phyloP scores from a whole-genome alignment of 768 basidiomycete species.

The Rubroboletus satanas region DNA sequence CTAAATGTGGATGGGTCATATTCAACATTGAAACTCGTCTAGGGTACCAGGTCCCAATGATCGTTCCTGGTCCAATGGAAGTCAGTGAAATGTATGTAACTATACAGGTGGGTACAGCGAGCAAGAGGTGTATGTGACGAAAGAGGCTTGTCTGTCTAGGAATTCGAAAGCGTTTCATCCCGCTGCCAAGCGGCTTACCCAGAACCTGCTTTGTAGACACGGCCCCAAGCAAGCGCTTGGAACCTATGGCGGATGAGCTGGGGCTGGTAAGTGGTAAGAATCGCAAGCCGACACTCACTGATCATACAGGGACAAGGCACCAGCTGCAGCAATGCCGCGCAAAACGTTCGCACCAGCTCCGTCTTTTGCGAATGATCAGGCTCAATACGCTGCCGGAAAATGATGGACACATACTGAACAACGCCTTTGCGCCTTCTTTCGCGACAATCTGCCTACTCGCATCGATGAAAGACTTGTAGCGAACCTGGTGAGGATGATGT shows the following conservation, averaged over 20 bases:
- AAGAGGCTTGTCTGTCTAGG: neutral
- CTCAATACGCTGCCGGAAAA: neutral
- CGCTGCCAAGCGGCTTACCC: constrained; percentile 5
- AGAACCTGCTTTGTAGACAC: constrained; percentile 49
- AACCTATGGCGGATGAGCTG: constrained; percentile 27
- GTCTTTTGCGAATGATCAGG: constrained; percentile 36
- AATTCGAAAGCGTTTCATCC: neutral
- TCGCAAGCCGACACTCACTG: constrained; percentile 31
- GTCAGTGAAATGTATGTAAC: neutral
- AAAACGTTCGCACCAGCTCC: constrained; percentile 56
- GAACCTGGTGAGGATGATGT: constrained; percentile 22
- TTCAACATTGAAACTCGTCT: neutral
- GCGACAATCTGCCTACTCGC: constrained; percentile 38
- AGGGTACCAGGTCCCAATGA: neutral
- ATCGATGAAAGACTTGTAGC: constrained; percentile 39
- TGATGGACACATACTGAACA: constrained; percentile 33
- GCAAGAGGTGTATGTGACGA: neutral
- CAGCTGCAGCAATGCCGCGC: constrained; percentile 48
- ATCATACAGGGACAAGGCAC: constrained; percentile 63
- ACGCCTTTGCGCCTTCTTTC: constrained; percentile 37
- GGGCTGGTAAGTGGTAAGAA: neutral
- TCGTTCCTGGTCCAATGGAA: neutral
- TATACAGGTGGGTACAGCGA: neutral
- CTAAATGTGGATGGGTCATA: neutral
- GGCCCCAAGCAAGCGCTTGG: constrained; percentile 53